phyloP scores from a whole-genome alignment of 306 rosid species.

The cucumber (Cucumis sativus) region DNA sequence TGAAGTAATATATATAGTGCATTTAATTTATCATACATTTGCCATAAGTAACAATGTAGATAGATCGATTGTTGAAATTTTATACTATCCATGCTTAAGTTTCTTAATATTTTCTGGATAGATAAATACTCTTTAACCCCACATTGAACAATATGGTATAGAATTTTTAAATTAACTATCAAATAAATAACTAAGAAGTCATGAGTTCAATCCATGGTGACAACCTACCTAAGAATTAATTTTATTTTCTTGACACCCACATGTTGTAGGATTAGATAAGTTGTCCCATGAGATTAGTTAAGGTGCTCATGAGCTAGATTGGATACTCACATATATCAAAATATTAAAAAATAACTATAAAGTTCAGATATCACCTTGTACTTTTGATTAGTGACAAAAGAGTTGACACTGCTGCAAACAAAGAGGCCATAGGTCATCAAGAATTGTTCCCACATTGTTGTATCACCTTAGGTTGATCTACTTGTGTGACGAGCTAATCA shows the following conservation, averaged over 20 bases:
- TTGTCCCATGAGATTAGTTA: too few relatives aligned
- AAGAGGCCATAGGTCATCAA: background rate
- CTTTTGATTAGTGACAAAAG: background rate
- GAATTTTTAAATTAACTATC: background rate
- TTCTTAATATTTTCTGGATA: background rate
- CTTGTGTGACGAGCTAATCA: background rate
- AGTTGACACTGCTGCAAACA: background rate
- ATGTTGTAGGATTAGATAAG: too few relatives aligned
- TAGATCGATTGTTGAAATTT: background rate
- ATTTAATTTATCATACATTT: background rate
- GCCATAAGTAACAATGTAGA: background rate
- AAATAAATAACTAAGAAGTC: too few relatives aligned
- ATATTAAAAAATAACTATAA: background rate
- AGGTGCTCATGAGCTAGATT: too few relatives aligned
- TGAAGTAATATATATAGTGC: conserved; percentile 33
- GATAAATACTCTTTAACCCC: background rate
- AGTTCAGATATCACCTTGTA: background rate
- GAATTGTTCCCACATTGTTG: background rate
- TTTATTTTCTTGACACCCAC: too few relatives aligned
- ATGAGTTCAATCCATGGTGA: too few relatives aligned
- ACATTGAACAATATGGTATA: background rate
- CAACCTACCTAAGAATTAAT: too few relatives aligned
- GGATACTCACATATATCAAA: too few relatives aligned
- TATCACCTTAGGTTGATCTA: background rate
- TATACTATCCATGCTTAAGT: background rate